Base-by-base conservation (phyloP, 2,329 filamentous ascomycete species). In the Xylaria digitata region DNA sequence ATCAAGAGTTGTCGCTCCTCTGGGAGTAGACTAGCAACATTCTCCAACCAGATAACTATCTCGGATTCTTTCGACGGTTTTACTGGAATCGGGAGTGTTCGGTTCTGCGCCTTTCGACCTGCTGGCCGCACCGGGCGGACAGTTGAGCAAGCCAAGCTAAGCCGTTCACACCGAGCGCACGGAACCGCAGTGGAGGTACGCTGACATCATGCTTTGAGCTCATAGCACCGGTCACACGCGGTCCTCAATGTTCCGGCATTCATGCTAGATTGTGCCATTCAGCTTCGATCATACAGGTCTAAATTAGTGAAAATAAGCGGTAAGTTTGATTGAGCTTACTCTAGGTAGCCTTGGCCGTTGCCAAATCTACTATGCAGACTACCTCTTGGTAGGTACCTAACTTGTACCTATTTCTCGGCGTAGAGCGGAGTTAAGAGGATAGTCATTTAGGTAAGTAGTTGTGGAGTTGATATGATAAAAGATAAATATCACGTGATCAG, bases 1-100 rank as follows among this genome's bases (percentile, higher is more conserved):
- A 67, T 4, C 42, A 75, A 60, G 54, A 72, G 60, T n/a, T 71
- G 70, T 42, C 68, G 71, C 52, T 75, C 73, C 26, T 73, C 63
- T 3, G 50, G 67, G 1, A 48, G 48, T 15, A 72, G 67, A 17
- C 13, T 43, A 9, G 56, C 43, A 5, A 26, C 32, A 23, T 54
- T 37, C 32, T 42, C n/a, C 34, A 54, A 21, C 32, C n/a, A 54
- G 19, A 6, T 9, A 7, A 9, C 32, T 23, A 54, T 42, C 34
- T 21, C 4, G 11, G 50, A 40, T 17, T 40, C n/a, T 17, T n/a
- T 40, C 3, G 50, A 17, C 11, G 32, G n/a, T 8, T 15, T 23
- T 23, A 8, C 6, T 9, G 6, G 21, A 15, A 8, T n/a, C 19
- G 19, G 8, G 50, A 40, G 32, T 2, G 50, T 21, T 9, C 34